phyloP scores from a whole-genome alignment of 1,284 basidiomycete species.

The Malassezia brasiliensis region DNA sequence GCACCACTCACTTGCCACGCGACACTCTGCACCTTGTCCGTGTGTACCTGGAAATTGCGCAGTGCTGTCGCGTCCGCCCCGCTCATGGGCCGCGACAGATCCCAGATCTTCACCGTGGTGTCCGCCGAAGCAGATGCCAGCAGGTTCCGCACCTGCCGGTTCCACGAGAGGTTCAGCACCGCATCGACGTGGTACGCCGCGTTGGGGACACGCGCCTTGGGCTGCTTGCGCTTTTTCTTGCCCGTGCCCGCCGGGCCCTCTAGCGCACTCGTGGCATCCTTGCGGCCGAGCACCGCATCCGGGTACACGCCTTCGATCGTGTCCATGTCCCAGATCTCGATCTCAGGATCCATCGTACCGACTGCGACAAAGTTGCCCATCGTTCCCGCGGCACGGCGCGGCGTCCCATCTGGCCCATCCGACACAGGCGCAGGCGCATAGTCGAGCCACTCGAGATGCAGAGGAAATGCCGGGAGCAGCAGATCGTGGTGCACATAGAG shows the following conservation, averaged over 20 bases:
- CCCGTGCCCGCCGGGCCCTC: conserved; percentile 39
- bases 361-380: conserved; percentile 90
- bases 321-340: conserved; percentile 97
- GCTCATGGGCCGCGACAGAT: conserved; percentile 61
- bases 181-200: conserved; percentile 79
- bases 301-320: conserved; percentile 90
- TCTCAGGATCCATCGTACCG: conserved; percentile 91
- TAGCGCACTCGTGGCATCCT: conserved; percentile 49
- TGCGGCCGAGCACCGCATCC: conserved; percentile 76
- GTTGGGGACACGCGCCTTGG: conserved; percentile 62
- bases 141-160: conserved; percentile 73
- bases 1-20: conserved; percentile 65
- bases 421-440: conserved; percentile 61
- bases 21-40: conserved; percentile 93
- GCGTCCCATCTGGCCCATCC: conserved; percentile 14
- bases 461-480: conserved; percentile 91
- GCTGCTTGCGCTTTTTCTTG: conserved; percentile 65
- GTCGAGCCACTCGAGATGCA: conserved; percentile 98
- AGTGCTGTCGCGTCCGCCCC: conserved; percentile 57
- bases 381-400: conserved; percentile 39
- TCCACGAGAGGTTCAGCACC: conserved; percentile 85
- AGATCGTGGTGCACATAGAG: conserved; percentile 96
- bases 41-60: conserved; percentile 71
- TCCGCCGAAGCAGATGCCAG: conserved; percentile 88
- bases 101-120: conserved; percentile 93